phyloP scores from a whole-genome alignment of 306 rosid genomes.

The Trichosanthes cucumerina region DNA sequence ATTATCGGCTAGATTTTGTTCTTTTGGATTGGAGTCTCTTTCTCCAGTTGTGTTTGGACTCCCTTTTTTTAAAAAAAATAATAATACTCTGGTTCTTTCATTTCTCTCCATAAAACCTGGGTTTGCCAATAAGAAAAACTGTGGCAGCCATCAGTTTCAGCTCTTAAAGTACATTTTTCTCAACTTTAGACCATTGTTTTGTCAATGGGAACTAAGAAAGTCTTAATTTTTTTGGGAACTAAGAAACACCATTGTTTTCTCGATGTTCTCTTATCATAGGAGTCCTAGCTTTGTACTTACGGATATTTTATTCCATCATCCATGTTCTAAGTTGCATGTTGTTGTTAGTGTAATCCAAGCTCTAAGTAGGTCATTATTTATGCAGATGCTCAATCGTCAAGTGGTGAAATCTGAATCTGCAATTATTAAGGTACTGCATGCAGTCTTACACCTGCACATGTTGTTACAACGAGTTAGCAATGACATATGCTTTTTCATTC shows the following conservation, averaged over 20 bases:
- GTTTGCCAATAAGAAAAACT: background rate
- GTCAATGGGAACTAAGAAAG: background rate
- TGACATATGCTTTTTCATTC: background rate
- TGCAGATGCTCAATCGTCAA: constrained; percentile 86
- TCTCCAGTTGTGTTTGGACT: background rate
- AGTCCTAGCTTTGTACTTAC: background rate
- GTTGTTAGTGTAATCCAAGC: background rate
- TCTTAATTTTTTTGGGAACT: too few species aligned
- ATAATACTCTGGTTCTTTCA: background rate
- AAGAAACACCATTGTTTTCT: background rate
- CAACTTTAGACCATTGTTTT: background rate
- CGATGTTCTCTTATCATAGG: background rate
- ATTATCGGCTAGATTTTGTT: background rate
- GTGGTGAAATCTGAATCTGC: constrained; percentile 95
- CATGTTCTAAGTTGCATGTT: background rate
- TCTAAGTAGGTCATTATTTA: constrained; percentile 11
- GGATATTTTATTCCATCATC: background rate
- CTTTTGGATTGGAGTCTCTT: background rate
- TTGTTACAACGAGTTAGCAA: background rate
- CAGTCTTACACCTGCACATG: background rate
- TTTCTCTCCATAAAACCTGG: background rate
- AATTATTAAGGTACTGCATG: constrained; percentile 59
- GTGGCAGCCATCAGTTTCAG: background rate
- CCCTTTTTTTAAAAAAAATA: background rate
- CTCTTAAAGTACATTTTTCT: background rate